phyloP scores from a whole-genome alignment of 75 land plant genomes.

The Cupressus sempervirens region DNA sequence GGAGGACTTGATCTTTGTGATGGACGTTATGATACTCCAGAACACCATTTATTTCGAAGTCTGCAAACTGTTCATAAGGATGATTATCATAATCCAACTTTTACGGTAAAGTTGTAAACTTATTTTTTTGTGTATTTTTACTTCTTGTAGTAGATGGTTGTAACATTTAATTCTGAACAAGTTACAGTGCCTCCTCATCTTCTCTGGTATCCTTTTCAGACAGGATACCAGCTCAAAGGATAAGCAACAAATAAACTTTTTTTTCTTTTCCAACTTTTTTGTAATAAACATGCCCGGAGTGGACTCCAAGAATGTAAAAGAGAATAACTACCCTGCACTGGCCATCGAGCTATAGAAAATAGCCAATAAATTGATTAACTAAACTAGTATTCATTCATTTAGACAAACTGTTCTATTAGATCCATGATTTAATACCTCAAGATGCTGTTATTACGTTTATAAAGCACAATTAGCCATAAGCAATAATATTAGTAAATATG shows the following conservation, averaged over 20 bases:
- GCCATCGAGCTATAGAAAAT: neutral
- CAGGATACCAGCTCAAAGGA: neutral
- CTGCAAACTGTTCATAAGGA: constrained; percentile 44
- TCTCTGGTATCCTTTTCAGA: neutral
- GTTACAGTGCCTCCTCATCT: neutral
- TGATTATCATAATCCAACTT: constrained; percentile 62
- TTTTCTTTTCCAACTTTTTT: neutral
- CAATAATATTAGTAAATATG: neutral
- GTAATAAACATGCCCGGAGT: neutral
- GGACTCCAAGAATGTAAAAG: neutral
- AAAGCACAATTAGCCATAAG: neutral
- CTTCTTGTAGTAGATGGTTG: constrained; percentile 3
- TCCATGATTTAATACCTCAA: neutral
- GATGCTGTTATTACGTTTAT: neutral
- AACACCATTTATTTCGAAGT: constrained; percentile 43
- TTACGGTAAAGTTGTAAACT: constrained; percentile 31
- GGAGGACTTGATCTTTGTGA: constrained; percentile 70
- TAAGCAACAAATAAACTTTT: neutral
- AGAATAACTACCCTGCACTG: neutral
- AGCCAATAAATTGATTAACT: neutral
- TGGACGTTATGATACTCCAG: constrained; percentile 66
- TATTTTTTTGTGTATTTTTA: neutral
- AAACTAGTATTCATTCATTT: neutral
- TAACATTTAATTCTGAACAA: neutral
- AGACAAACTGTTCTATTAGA: neutral